Percentiles rank a stretch among this genome's conserved stretches.
Conservation (phyloP, 2,329 filamentous ascomycete genomes). For the Exophiala dermatitidis region DNA sequence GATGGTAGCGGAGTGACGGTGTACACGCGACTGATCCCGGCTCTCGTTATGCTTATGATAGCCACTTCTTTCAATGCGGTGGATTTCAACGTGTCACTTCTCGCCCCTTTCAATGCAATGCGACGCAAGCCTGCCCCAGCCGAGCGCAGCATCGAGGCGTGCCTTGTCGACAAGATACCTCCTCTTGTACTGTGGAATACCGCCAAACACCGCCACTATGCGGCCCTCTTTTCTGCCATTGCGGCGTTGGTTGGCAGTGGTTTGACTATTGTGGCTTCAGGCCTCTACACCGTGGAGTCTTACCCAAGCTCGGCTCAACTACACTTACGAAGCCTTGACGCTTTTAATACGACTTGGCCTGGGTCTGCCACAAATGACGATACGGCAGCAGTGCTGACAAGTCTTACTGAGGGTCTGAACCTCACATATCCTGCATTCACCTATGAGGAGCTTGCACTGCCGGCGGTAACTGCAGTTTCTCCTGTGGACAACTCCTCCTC, state of each 20-base stretch:
- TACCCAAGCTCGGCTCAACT: conserved; percentile 16
- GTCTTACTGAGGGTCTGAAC: conserved; percentile 18
- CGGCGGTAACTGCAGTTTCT: conserved; percentile 4
- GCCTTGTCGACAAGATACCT: conserved; percentile 7
- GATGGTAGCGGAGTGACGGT: too few relatives aligned
- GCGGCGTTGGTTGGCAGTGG: conserved; percentile 22
- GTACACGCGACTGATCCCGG: conserved; percentile 28
- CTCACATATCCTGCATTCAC: conserved; percentile 16
- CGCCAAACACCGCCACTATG: conserved; percentile 10
- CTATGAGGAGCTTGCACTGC: conserved; percentile 20
- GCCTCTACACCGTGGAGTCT: conserved; percentile 28
- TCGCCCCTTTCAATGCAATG: conserved; percentile 21
- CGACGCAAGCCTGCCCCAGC: too few relatives aligned
- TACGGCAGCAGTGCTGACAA: conserved; percentile 13
- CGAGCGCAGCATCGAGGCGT: too few relatives aligned
- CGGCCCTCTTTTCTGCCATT: conserved; percentile 18
- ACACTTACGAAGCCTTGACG: conserved; percentile 23
- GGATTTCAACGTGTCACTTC: conserved; percentile 23
- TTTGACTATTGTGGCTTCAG: conserved; percentile 28
- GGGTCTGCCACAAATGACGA: conserved; percentile 15
- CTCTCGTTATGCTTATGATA: conserved; percentile 18
- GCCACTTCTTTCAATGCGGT: conserved; percentile 18
- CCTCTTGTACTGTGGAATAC: conserved; percentile 9
- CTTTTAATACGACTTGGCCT: conserved; percentile 22
- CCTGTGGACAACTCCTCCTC: too few relatives aligned